Percentiles rank a stretch among this genome's conserved stretches.
phyloP scores from a whole-genome alignment of 768 basidiomycete genomes.

The Kwoniella sp. region DNA sequence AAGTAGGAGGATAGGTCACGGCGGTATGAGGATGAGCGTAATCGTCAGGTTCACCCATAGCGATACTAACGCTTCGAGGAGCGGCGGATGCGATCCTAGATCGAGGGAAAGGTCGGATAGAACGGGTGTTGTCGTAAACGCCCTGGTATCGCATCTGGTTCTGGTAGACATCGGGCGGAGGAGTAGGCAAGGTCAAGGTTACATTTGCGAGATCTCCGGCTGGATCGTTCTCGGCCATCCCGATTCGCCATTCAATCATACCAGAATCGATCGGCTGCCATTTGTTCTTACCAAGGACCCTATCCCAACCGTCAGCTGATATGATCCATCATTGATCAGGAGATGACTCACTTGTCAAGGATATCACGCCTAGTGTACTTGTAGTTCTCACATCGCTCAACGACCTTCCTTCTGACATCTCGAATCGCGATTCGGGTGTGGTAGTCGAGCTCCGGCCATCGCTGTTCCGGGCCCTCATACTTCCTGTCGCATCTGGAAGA shows the following conservation, averaged over 20 bases:
- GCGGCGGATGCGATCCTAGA: constrained; percentile 27
- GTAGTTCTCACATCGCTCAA: constrained; percentile 56
- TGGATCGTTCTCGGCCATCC: constrained; percentile 40
- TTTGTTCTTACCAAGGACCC: constrained; percentile 51
- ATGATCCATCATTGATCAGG: constrained; percentile 1
- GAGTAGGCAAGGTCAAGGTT: constrained; percentile 45
- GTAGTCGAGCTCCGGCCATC: constrained; percentile 50
- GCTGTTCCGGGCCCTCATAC: constrained; percentile 51
- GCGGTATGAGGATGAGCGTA: neutral
- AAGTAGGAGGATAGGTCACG: constrained; percentile 7
- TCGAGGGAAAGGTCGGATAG: constrained; percentile 43
- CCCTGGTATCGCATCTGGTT: constrained; percentile 27
- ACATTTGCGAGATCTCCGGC: constrained; percentile 47
- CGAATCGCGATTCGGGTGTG: constrained; percentile 51
- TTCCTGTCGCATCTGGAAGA: constrained; percentile 52
- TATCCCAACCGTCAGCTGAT: constrained; percentile 13
- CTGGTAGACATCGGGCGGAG: constrained; percentile 30
- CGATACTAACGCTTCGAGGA: constrained; percentile 33
- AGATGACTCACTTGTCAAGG: constrained; percentile 52
- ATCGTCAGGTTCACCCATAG: constrained; percentile 35
- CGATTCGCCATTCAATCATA: constrained; percentile 45
- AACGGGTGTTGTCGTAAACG: constrained; percentile 10
- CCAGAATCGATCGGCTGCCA: constrained; percentile 55
- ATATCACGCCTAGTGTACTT: constrained; percentile 56
- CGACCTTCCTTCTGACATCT: constrained; percentile 53